Evolutionary conservation across 768 basidiomycete genomes (phyloP).

Genomic region (Collybia sp.): DNA sequence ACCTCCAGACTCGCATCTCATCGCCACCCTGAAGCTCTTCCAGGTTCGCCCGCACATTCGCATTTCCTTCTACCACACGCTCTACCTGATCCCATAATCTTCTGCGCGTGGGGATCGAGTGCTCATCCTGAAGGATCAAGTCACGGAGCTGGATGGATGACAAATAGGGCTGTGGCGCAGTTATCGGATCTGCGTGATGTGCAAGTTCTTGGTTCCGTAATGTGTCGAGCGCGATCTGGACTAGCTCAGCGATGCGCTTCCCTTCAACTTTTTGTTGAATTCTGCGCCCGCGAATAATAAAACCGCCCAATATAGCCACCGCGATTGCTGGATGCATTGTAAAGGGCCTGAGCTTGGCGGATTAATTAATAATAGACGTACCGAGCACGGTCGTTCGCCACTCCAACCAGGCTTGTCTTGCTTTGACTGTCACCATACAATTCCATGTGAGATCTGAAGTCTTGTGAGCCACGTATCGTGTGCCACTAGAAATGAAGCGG

Average conservation of each 20-base stretch:
- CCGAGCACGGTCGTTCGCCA: slow-evolving; percentile 65
- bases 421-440: slow-evolving; percentile 63
- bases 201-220: slow-evolving; percentile 80
- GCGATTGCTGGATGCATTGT: slow-evolving; percentile 3
- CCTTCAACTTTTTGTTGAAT: slow-evolving; percentile 52
- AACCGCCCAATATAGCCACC: slow-evolving; percentile 1
- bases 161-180: slow-evolving; percentile 68
- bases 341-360: slow-evolving; percentile 1
- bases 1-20: slow-evolving; percentile 87
- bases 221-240: slow-evolving; percentile 74
- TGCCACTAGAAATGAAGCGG: slow-evolving; percentile 40
- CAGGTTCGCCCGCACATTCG: slow-evolving; percentile 81
- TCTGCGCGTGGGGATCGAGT: slow-evolving; percentile 60
- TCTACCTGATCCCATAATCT: slow-evolving; percentile 83
- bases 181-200: slow-evolving; percentile 79
- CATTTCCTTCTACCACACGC: slow-evolving; percentile 82
- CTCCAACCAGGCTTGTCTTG: slow-evolving; percentile 60
- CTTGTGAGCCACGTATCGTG: slow-evolving; percentile 72
- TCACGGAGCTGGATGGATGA: slow-evolving; percentile 88
- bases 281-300: slow-evolving; percentile 32
- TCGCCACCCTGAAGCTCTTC: slow-evolving; percentile 85
- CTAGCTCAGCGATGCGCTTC: slow-evolving; percentile 65
- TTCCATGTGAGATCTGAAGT: slow-evolving; percentile 61
- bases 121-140: slow-evolving; percentile 76
- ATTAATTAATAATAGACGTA: slow-evolving; percentile 25